These are phyloP conservation scores for Trametes polyzona DNA, from an alignment of 1,284 basidiomycete genomes.

Conservation along the genomic window DNA sequence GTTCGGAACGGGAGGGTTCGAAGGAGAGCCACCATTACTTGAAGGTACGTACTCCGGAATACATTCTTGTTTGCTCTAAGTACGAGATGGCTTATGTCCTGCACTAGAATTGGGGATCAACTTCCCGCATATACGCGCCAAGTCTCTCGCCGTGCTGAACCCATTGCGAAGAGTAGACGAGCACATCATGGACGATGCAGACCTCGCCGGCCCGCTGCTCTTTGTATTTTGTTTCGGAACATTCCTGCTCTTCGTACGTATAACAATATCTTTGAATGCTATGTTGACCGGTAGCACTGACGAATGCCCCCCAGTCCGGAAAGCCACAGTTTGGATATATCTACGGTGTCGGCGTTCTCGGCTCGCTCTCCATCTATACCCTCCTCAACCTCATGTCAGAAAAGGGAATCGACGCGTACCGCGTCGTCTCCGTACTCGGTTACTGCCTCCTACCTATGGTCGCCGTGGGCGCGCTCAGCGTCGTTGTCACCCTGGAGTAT, in stretches of 20 bases:
- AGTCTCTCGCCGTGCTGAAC: slow-evolving; percentile 95
- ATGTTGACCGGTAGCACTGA: not conserved
- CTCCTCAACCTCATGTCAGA: slow-evolving; percentile 98
- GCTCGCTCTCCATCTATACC: slow-evolving; percentile 92
- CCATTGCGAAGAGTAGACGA: slow-evolving; percentile 88
- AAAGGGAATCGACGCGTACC: slow-evolving; percentile 94
- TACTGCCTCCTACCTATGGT: slow-evolving; percentile 99
- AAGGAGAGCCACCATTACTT: slow-evolving; percentile 90
- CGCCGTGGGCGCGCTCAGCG: slow-evolving; percentile 89
- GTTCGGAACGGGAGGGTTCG: slow-evolving; percentile 94
- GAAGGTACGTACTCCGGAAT: slow-evolving; percentile 64
- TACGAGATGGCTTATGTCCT: not conserved
- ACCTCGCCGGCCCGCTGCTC: slow-evolving; percentile 94
- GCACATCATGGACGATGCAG: slow-evolving; percentile 99
- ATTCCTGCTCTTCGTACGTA: slow-evolving; percentile 85
- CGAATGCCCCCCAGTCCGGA: slow-evolving; percentile 69
- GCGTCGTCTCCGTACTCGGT: slow-evolving; percentile 94
- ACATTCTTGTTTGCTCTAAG: not conserved
- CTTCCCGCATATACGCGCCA: slow-evolving; percentile 92
- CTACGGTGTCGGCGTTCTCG: slow-evolving; percentile 95
- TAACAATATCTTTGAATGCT: slow-evolving; percentile 3
- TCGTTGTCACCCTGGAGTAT: slow-evolving; percentile 88
- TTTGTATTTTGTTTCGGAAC: slow-evolving; percentile 95
- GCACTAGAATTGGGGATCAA: slow-evolving; percentile 95
- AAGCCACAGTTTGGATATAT: slow-evolving; percentile 99